A percentile compares a stretch with the other conserved stretches of the same genome.
phyloP scores from a whole-genome alignment of 2,329 filamentous ascomycete species.

The Plectosphaerella plurivora region DNA sequence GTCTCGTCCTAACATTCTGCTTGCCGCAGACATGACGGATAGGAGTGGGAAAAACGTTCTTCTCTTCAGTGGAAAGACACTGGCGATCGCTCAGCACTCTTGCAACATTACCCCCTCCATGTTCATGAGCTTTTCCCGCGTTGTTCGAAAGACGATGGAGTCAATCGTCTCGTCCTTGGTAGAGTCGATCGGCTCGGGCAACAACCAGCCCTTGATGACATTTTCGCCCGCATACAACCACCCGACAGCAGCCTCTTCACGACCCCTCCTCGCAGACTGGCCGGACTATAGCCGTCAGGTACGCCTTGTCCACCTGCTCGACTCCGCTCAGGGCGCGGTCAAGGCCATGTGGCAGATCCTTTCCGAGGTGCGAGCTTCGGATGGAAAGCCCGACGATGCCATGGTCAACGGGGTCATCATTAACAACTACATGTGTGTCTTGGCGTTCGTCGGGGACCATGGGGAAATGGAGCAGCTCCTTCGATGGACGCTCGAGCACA shows the following conservation, averaged over 20 bases:
- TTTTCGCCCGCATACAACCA: no score
- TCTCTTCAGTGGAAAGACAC: constrained; percentile 1
- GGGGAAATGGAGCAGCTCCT: constrained; percentile 53
- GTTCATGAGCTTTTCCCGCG: constrained; percentile 11
- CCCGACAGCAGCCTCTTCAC: no score
- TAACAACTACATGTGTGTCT: constrained; percentile 54
- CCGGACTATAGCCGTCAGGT: neutral
- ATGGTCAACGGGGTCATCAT: constrained; percentile 34
- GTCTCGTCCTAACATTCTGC: constrained; percentile 7
- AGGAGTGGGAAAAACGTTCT: constrained; percentile 1
- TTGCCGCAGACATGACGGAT: neutral
- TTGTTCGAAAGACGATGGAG: constrained; percentile 3
- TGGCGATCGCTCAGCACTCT: constrained; percentile 4
- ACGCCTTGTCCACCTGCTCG: neutral
- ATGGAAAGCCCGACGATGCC: neutral
- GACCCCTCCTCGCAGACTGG: neutral
- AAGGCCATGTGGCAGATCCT: neutral
- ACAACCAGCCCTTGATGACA: no score
- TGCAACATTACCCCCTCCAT: constrained; percentile 8
- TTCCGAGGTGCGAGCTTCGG: neutral
- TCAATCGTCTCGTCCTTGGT: constrained; percentile 13
- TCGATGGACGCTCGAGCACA: constrained; percentile 51
- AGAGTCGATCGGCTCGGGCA: no score
- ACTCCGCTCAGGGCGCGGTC: neutral
- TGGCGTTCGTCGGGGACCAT: constrained; percentile 58